Percentiles rank a stretch among this genome's conserved stretches.
Conservation (phyloP, 2,329 filamentous ascomycete genomes). For the Macrophomina phaseolina region DNA sequence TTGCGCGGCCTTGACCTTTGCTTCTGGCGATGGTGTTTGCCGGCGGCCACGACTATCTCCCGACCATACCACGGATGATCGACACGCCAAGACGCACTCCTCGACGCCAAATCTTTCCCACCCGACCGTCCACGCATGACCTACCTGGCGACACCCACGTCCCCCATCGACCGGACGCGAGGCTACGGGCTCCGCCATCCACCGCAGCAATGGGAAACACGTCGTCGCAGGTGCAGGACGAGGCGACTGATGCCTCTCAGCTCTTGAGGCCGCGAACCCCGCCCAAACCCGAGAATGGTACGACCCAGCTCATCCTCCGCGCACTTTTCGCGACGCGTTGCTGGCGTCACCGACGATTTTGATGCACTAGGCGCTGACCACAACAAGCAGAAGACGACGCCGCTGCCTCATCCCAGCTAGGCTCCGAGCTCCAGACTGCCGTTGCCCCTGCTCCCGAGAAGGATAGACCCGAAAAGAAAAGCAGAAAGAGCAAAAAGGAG, state of each 20-base stretch:
- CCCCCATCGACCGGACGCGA: slow-evolving; percentile 8
- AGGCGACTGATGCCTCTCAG: slow-evolving; percentile 6
- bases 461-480: slow-evolving; percentile 10
- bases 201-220: slow-evolving; percentile 22
- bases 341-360: slow-evolving; percentile 17
- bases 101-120: slow-evolving; percentile 9
- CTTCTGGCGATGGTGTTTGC: neutral
- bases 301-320: neutral
- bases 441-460: neutral
- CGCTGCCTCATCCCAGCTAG: slow-evolving; percentile 28
- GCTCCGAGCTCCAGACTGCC: neutral
- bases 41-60: slow-evolving; percentile 9
- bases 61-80: slow-evolving; percentile 8
- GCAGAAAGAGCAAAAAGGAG: slow-evolving; percentile 15
- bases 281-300: neutral
- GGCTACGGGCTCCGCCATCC: slow-evolving; percentile 13
- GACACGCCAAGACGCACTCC: slow-evolving; percentile 11
- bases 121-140: slow-evolving; percentile 12
- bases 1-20: too few species aligned
- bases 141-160: slow-evolving; percentile 22
- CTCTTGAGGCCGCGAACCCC: neutral
- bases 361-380: slow-evolving; percentile 3
- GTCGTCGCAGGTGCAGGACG: slow-evolving; percentile 18
- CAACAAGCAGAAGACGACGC: slow-evolving; percentile 26
- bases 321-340: slow-evolving; percentile 23